Conservation (phyloP, 371 early-diverging fungal species). For the Mortierella sp. region DNA sequence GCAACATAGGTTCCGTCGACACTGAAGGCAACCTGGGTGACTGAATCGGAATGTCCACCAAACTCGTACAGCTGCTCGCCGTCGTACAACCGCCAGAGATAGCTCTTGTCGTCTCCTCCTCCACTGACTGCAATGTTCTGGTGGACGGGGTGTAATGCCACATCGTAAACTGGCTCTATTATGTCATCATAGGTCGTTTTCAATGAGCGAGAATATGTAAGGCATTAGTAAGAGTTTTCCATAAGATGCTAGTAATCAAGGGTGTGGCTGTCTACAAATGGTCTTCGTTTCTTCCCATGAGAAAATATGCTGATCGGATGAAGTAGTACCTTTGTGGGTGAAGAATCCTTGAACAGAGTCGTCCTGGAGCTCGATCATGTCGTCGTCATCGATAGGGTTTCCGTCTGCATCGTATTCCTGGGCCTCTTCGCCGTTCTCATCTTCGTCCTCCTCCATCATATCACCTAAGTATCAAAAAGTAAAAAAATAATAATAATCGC, state of each 20-base stretch:
- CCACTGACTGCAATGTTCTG: constrained; percentile 80
- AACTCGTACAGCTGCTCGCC: constrained; percentile 81
- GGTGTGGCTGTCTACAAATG: background rate
- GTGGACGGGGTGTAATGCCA: constrained; percentile 87
- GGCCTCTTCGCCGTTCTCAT: constrained; percentile 44
- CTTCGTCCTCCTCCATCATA: constrained; percentile 56
- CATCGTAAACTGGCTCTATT: constrained; percentile 89
- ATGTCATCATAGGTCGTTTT: background rate
- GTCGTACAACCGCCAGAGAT: constrained; percentile 89
- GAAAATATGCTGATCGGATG: background rate
- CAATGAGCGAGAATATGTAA: background rate
- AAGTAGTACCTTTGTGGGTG: constrained; percentile 79
- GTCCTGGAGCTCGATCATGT: constrained; percentile 80
- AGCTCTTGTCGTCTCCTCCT: constrained; percentile 95
- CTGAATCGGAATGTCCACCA: constrained; percentile 90
- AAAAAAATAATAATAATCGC: background rate
- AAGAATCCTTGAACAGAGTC: constrained; percentile 96
- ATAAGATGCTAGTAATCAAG: background rate
- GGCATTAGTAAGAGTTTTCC: background rate
- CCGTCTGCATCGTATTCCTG: constrained; percentile 58
- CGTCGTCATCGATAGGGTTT: constrained; percentile 64
- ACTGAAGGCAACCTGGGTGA: constrained; percentile 88
- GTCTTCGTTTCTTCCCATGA: background rate
- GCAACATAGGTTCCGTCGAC: constrained; percentile 89
- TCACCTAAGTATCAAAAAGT: constrained; percentile 20